Evolutionary conservation across 2,329 filamentous ascomycete species (phyloP).

Genomic region (Pyrenophora tritici-repentis): DNA sequence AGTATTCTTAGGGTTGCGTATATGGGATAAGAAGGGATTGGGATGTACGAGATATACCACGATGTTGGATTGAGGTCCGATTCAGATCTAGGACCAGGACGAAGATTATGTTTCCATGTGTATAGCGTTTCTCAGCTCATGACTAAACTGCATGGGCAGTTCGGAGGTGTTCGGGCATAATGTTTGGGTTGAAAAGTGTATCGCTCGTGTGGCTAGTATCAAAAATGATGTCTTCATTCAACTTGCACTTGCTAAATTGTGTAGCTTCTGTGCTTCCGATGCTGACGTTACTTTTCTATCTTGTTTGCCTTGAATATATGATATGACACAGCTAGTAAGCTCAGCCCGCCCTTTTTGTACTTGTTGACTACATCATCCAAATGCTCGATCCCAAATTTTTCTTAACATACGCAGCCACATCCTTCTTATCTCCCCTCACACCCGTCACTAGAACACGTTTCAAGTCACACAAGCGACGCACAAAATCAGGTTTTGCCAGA

Average conservation of each 20-base stretch:
- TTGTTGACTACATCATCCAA: no score
- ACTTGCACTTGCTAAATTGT: neutral
- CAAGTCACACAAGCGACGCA: no score
- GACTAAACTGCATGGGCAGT: slow-evolving; percentile 6
- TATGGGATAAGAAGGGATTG: neutral
- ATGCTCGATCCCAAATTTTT: no score
- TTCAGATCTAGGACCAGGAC: slow-evolving; percentile 1
- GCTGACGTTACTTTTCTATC: no score
- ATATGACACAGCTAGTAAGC: no score
- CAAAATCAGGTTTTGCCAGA: no score
- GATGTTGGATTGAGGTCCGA: slow-evolving; percentile 1
- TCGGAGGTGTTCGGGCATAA: slow-evolving; percentile 9
- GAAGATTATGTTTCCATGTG: slow-evolving; percentile 19
- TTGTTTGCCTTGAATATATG: no score
- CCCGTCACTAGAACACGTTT: no score
- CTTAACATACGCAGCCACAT: no score
- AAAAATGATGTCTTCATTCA: neutral
- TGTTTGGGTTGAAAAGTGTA: slow-evolving; percentile 5
- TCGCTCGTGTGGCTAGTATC: neutral
- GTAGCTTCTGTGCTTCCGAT: no score
- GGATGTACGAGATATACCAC: slow-evolving; percentile 16
- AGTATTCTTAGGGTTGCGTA: neutral
- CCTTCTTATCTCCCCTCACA: no score
- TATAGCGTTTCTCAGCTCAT: slow-evolving; percentile 19
- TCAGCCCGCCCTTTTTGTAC: no score